phyloP scores from a whole-genome alignment of 257 asterid species.

The Solanum corneliomulleri region DNA sequence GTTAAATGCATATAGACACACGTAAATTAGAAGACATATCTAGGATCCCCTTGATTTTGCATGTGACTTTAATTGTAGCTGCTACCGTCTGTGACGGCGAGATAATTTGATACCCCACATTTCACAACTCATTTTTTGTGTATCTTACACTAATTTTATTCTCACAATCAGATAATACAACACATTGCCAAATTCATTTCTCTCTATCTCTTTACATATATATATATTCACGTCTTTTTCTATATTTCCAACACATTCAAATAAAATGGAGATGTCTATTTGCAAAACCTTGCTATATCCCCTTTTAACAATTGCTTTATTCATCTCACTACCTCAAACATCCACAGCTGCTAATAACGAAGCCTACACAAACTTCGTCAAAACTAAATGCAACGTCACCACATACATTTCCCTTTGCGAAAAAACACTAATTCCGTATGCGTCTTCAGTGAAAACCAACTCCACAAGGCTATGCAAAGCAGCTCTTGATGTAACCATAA shows the following conservation, averaged over 20 bases:
- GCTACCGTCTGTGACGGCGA: not conserved
- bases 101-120: not conserved
- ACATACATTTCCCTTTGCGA: constrained; percentile 42
- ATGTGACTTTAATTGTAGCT: not conserved
- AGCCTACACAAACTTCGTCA: constrained; percentile 23
- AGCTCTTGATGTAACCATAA: constrained; percentile 40
- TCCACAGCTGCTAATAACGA: not conserved
- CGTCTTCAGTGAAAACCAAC: constrained; percentile 28
- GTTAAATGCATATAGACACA: not conserved
- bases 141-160: not conserved
- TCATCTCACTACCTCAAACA: not conserved
- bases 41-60: not conserved
- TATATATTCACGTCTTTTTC: not conserved
- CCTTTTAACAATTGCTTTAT: not conserved
- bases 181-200: not conserved
- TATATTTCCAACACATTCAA: not conserved
- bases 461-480: constrained; percentile 34
- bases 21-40: not conserved
- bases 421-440: constrained; percentile 45
- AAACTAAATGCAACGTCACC: constrained; percentile 30
- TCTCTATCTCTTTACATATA: not conserved
- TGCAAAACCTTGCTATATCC: not conserved
- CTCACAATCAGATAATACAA: not conserved
- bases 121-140: not conserved
- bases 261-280: not conserved